These are phyloP conservation scores for Vigna hirtella DNA, from an alignment of 306 rosid species.

Conservation along the genomic window DNA sequence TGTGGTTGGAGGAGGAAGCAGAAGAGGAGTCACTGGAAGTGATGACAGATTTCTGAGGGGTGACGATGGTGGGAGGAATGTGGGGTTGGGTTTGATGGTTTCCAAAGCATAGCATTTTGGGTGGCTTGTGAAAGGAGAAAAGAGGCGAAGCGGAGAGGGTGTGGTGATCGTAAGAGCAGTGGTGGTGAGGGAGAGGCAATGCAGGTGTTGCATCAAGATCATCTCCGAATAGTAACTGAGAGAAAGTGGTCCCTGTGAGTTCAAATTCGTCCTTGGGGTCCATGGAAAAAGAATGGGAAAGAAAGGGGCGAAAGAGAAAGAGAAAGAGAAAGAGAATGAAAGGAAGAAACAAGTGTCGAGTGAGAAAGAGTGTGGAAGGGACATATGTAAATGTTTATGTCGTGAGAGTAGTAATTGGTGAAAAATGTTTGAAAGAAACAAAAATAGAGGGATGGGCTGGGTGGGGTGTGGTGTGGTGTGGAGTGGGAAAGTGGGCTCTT, in stretches of 20 bases:
- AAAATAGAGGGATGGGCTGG: slow-evolving; percentile 14
- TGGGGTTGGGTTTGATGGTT: slow-evolving; percentile 28
- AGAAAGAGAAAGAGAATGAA: neutral
- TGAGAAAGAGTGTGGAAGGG: slow-evolving; percentile 39
- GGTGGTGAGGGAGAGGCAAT: slow-evolving; percentile 46
- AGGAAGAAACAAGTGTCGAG: neutral
- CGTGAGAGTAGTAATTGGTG: neutral
- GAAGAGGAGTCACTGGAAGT: slow-evolving; percentile 73
- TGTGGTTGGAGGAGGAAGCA: slow-evolving; percentile 61
- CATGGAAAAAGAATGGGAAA: neutral
- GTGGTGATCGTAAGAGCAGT: slow-evolving; percentile 2
- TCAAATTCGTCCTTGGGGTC: slow-evolving; percentile 51
- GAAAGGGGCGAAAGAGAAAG: neutral
- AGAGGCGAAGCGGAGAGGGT: slow-evolving; percentile 35
- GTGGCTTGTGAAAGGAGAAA: slow-evolving; percentile 54
- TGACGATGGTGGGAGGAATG: slow-evolving; percentile 36
- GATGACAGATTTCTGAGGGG: slow-evolving; percentile 63
- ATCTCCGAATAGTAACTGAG: slow-evolving; percentile 72
- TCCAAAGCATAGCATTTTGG: slow-evolving; percentile 79
- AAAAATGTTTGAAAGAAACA: neutral
- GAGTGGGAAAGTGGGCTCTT: slow-evolving; percentile 43
- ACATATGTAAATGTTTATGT: slow-evolving; percentile 34
- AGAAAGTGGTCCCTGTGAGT: slow-evolving; percentile 64
- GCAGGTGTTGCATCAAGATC: slow-evolving; percentile 44
- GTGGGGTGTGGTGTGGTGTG: neutral